Percentiles rank a stretch among this genome's conserved stretches.
Evolutionary conservation across 2,329 filamentous ascomycete genomes (phyloP).

Genomic region (Xylariaceae sp.): DNA sequence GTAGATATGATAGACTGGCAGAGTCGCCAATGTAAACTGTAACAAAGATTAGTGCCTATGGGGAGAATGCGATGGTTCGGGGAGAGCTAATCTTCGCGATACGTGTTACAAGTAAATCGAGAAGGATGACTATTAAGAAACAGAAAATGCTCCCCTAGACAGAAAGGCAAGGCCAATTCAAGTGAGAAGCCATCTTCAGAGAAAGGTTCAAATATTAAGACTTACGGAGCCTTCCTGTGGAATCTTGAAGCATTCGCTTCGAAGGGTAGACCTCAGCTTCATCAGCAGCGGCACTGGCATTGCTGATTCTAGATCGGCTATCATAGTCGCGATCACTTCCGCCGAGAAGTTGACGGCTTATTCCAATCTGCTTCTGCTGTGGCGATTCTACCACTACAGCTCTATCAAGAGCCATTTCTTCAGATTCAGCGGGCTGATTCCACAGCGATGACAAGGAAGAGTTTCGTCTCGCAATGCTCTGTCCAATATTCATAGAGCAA

Average conservation of each 20-base stretch:
- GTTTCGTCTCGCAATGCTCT: constrained; percentile 33
- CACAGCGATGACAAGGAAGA: constrained; percentile 35
- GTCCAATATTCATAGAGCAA: constrained; percentile 38
- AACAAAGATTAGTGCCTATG: constrained; percentile 3
- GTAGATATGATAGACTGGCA: constrained; percentile 65
- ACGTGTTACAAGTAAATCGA: background rate
- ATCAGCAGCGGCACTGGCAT: constrained; percentile 55
- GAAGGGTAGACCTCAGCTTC: constrained; percentile 61
- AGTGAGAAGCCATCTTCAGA: background rate
- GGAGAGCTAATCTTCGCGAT: background rate
- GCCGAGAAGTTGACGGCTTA: constrained; percentile 26
- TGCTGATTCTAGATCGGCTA: constrained; percentile 45
- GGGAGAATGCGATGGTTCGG: background rate
- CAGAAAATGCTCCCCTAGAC: background rate
- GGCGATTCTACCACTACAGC: constrained; percentile 22
- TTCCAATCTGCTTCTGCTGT: constrained; percentile 30
- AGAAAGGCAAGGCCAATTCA: background rate
- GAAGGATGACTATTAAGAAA: background rate
- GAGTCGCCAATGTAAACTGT: constrained; percentile 68
- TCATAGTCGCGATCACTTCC: constrained; percentile 40
- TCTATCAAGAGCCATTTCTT: constrained; percentile 26
- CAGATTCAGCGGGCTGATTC: constrained; percentile 31
- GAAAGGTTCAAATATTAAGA: constrained; percentile 22
- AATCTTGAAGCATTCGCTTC: constrained; percentile 65
- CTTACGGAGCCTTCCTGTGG: constrained; percentile 61